Conservation (phyloP, 371 early-diverging fungal species). For the Aphelidium insulamus region DNA sequence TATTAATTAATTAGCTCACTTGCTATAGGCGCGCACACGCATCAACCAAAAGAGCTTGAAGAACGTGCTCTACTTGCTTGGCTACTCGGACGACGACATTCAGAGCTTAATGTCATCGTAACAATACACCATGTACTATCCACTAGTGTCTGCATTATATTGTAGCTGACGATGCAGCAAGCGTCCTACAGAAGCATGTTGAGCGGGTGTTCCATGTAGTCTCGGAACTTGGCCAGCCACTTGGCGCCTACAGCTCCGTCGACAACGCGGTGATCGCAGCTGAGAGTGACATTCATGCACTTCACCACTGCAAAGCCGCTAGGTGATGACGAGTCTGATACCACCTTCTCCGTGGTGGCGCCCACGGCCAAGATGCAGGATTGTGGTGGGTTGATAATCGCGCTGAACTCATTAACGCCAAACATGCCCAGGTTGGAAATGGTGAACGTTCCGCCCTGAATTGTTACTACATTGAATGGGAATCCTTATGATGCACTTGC, state of each 20-base stretch:
- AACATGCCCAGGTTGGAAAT: conserved; percentile 97
- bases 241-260: conserved; percentile 89
- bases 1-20: not conserved
- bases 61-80: conserved; percentile 38
- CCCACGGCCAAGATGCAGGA: conserved; percentile 87
- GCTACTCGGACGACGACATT: conserved; percentile 18
- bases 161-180: too few relatives aligned
- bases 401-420: conserved; percentile 79
- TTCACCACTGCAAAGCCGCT: conserved; percentile 34
- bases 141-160: too few relatives aligned
- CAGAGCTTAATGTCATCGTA: too few relatives aligned
- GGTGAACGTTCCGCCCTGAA: conserved; percentile 74
- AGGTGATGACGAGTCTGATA: conserved; percentile 36
- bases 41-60: conserved; percentile 77
- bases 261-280: conserved; percentile 88
- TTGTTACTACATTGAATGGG: not conserved
- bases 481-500: conserved; percentile 6
- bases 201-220: conserved; percentile 87
- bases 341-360: conserved; percentile 52
- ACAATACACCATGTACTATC: too few relatives aligned
- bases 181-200: conserved; percentile 55
- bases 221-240: conserved; percentile 77
- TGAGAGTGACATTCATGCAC: conserved; percentile 70
- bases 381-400: conserved; percentile 95
- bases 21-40: conserved; percentile 43